A percentile compares a stretch with the other conserved stretches of the same genome.
phyloP scores from a whole-genome alignment of 345 rosid species.

The Hibiscus tridactylites region DNA sequence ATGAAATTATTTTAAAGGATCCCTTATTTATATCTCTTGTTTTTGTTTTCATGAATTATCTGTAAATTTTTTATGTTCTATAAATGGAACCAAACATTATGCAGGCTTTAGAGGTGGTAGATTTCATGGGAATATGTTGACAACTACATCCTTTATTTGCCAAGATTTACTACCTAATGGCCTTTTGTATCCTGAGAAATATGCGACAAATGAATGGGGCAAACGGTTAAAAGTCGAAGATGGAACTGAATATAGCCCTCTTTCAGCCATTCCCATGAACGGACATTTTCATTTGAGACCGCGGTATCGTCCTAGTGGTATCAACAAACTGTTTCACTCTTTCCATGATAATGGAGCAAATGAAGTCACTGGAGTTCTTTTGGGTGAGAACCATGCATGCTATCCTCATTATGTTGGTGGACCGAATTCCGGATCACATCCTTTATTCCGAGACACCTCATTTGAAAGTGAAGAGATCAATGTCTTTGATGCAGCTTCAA shows the following conservation, averaged over 20 bases:
- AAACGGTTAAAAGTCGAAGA: constrained; percentile 46
- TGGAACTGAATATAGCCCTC: constrained; percentile 24
- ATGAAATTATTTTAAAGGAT: too few species aligned
- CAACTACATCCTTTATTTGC: constrained; percentile 45
- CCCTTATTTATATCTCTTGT: too few species aligned
- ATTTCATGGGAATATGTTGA: constrained; percentile 24
- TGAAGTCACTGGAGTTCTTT: constrained; percentile 19
- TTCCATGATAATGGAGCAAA: constrained; percentile 27
- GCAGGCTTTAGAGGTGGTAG: constrained; percentile 34
- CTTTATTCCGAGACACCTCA: constrained; percentile 30
- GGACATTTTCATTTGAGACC: constrained; percentile 25
- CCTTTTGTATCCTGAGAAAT: constrained; percentile 28
- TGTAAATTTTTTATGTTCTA: neutral
- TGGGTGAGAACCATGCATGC: constrained; percentile 15
- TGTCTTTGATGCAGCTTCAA: constrained; percentile 23
- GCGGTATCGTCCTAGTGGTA: constrained; percentile 20
- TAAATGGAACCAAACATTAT: constrained; percentile 1
- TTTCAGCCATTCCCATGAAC: constrained; percentile 26
- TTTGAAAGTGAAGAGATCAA: constrained; percentile 30
- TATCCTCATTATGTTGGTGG: constrained; percentile 25
- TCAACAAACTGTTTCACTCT: constrained; percentile 25
- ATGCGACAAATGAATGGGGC: constrained; percentile 26
- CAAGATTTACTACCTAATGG: constrained; percentile 38
- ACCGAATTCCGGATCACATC: constrained; percentile 19
- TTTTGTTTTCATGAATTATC: neutral